A percentile compares a stretch with the other conserved stretches of the same genome.
These are phyloP conservation scores for Byssochlamys sp. DNA, from an alignment of 2,329 filamentous ascomycete species.

Conservation along the genomic window DNA sequence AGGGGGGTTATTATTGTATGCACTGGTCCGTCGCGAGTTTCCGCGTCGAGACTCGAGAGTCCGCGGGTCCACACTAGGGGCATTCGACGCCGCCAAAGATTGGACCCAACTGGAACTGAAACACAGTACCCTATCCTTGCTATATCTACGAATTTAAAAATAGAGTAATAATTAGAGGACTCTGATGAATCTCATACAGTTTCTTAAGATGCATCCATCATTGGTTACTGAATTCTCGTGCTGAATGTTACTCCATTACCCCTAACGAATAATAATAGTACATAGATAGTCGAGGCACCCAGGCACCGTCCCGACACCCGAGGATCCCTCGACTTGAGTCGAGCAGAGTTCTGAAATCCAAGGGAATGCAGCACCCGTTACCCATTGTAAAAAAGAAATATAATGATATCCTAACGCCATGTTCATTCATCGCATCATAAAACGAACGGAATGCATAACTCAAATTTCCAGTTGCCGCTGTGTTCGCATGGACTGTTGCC, in stretches of 20 bases:
- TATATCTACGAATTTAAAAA: neutral
- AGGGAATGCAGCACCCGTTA: neutral
- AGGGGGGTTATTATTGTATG: neutral
- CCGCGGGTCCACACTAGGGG: neutral
- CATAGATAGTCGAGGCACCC: neutral
- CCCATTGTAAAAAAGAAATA: neutral
- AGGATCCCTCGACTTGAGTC: neutral
- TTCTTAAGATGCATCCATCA: neutral
- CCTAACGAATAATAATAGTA: neutral
- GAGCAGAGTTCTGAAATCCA: neutral
- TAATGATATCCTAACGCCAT: neutral
- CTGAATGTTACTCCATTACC: neutral
- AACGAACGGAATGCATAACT: neutral
- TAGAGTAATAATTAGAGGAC: neutral
- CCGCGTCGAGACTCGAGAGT: neutral
- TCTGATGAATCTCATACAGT: neutral
- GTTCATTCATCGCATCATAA: neutral
- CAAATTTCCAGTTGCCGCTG: neutral
- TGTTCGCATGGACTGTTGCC: neutral
- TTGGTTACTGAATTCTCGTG: neutral
- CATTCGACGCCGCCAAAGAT: neutral
- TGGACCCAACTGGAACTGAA: neutral
- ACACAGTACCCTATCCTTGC: neutral
- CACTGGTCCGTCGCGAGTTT: neutral
- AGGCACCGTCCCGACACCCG: neutral